These are phyloP conservation scores for Rhodotorula sp. DNA, from an alignment of 1,284 basidiomycete species.

Conservation along the genomic window DNA sequence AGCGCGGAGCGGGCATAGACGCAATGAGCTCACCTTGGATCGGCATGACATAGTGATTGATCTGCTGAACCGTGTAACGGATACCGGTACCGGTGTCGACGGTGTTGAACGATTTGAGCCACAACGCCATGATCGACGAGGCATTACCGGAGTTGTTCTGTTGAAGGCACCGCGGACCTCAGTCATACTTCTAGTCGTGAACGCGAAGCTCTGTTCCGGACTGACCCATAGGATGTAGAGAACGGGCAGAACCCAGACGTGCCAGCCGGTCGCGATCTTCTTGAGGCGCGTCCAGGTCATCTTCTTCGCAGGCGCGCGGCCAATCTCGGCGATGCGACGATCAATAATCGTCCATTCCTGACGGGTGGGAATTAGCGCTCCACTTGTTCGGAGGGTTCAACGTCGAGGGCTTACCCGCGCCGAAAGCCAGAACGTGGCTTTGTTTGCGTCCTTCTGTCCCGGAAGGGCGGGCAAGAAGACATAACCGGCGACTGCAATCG, in stretches of 20 bases:
- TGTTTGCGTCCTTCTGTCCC: conserved; percentile 22
- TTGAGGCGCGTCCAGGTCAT: conserved; percentile 31
- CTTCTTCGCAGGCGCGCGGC: conserved; percentile 30
- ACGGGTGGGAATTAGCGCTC: background rate
- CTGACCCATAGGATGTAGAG: conserved; percentile 44
- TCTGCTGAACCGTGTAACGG: conserved; percentile 43
- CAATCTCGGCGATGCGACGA: conserved; percentile 38
- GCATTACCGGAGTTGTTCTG: conserved; percentile 42
- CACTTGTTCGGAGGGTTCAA: background rate
- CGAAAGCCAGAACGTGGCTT: conserved; percentile 35
- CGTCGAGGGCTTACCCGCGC: background rate
- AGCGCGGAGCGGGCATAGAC: conserved; percentile 13
- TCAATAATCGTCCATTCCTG: conserved; percentile 42
- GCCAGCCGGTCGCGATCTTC: conserved; percentile 43
- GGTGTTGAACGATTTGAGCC: conserved; percentile 48
- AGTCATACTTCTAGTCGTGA: no score
- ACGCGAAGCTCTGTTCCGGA: no score
- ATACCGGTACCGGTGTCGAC: conserved; percentile 45
- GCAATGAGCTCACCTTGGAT: background rate
- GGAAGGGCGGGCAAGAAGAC: conserved; percentile 61
- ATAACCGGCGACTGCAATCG: conserved; percentile 60
- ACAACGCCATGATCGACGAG: conserved; percentile 42
- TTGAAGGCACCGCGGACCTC: background rate
- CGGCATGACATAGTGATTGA: conserved; percentile 38
- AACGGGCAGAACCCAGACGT: conserved; percentile 38